A percentile compares a stretch with the other conserved stretches of the same genome.
These are phyloP conservation scores for Syncephalis plumigaleata DNA, from an alignment of 371 early-diverging fungal genomes.

Conservation along the genomic window DNA sequence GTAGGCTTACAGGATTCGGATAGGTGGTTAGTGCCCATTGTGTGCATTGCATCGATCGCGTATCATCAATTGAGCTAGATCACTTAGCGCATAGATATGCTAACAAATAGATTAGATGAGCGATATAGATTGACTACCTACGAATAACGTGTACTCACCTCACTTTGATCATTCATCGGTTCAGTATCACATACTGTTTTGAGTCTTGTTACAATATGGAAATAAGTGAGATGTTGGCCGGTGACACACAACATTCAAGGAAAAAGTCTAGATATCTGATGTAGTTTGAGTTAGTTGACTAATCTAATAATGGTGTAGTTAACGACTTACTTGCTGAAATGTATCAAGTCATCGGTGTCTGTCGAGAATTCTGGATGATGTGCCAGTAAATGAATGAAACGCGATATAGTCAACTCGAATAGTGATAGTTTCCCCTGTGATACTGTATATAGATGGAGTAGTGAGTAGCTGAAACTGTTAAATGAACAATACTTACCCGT, in stretches of 20 bases:
- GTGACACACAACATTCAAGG: constrained; percentile 49
- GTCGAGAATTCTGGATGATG: constrained; percentile 79
- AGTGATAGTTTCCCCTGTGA: constrained; percentile 11
- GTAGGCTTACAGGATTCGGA: constrained; percentile 35
- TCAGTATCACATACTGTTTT: constrained; percentile 50
- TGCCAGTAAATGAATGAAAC: constrained; percentile 61
- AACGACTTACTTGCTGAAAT: constrained; percentile 24
- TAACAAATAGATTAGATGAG: constrained; percentile 6
- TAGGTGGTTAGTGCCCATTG: constrained; percentile 57
- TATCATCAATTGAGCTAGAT: constrained; percentile 60
- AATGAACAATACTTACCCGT: background rate
- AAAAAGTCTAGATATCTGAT: constrained; percentile 69
- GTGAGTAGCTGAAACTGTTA: constrained; percentile 2
- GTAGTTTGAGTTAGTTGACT: constrained; percentile 4
- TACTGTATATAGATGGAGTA: too few species aligned
- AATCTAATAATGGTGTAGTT: background rate
- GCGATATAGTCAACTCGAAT: constrained; percentile 47
- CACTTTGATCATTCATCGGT: constrained; percentile 13
- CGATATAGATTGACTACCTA: too few species aligned
- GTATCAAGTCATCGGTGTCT: constrained; percentile 30
- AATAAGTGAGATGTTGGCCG: constrained; percentile 77
- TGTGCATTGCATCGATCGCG: constrained; percentile 42
- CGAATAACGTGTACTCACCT: too few species aligned
- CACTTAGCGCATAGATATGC: constrained; percentile 68
- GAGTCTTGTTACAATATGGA: constrained; percentile 49